Evolutionary conservation across 2,329 filamentous ascomycete genomes (phyloP).

Genomic region (Fusarium redolens): DNA sequence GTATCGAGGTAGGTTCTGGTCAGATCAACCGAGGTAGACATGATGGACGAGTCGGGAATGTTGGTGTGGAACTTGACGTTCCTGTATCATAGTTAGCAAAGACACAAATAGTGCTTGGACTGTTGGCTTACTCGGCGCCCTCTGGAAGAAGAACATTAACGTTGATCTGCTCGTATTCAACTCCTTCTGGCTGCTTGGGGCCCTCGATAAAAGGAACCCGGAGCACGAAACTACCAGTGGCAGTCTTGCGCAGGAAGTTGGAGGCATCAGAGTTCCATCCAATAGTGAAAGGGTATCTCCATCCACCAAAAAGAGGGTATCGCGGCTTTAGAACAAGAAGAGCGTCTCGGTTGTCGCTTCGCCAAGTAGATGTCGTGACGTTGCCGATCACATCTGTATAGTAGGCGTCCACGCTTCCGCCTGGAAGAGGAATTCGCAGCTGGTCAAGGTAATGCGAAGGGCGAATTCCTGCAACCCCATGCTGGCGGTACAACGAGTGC

Average conservation of each 20-base stretch:
- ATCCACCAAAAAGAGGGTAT: slow-evolving; percentile 96
- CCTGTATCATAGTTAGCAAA: slow-evolving; percentile 62
- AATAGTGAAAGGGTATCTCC: slow-evolving; percentile 97
- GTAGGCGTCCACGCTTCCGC: slow-evolving; percentile 88
- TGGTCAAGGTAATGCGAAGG: slow-evolving; percentile 82
- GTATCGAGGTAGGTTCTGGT: slow-evolving; percentile 96
- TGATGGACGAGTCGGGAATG: slow-evolving; percentile 72
- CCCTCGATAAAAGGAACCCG: slow-evolving; percentile 95
- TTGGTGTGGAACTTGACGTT: slow-evolving; percentile 82
- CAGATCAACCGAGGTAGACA: slow-evolving; percentile 67
- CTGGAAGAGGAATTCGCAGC: slow-evolving; percentile 80
- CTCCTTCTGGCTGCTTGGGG: slow-evolving; percentile 84
- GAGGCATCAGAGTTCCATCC: slow-evolving; percentile 93
- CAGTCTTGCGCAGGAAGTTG: slow-evolving; percentile 76
- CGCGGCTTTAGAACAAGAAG: slow-evolving; percentile 90
- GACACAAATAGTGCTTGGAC: background rate
- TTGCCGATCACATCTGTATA: slow-evolving; percentile 98
- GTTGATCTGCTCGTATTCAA: slow-evolving; percentile 85
- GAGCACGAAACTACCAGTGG: slow-evolving; percentile 80
- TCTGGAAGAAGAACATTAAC: slow-evolving; percentile 90
- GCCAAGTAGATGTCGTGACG: slow-evolving; percentile 92
- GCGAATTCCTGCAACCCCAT: slow-evolving; percentile 52
- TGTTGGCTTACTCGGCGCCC: slow-evolving; percentile 78
- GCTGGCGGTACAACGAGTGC: slow-evolving; percentile 73
- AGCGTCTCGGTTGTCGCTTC: slow-evolving; percentile 80